phyloP scores from a whole-genome alignment of 352 stramenopile species.

The Phytopythium helicoides region DNA sequence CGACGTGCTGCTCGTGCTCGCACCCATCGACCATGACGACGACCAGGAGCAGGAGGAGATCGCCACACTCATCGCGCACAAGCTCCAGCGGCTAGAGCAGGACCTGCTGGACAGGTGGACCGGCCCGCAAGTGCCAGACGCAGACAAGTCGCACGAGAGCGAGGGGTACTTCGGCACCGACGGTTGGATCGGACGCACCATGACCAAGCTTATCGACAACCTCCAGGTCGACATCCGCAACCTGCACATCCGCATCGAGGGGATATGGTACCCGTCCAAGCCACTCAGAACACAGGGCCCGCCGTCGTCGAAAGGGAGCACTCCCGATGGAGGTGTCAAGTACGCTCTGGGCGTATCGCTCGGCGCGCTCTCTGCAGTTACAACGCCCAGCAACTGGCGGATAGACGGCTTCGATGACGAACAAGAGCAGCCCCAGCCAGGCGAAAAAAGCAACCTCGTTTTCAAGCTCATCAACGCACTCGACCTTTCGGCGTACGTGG shows the following conservation, averaged over 20 bases:
- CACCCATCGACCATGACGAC: conserved; percentile 69
- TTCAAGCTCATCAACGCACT: conserved; percentile 88
- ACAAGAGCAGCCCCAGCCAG: conserved; percentile 21
- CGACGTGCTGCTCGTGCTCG: conserved; percentile 81
- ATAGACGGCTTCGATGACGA: conserved; percentile 68
- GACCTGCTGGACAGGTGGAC: conserved; percentile 81
- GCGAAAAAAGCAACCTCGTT: conserved; percentile 60
- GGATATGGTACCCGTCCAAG: conserved; percentile 49
- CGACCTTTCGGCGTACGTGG: conserved; percentile 86
- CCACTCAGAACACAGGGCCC: conserved; percentile 19
- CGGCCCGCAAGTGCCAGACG: conserved; percentile 63
- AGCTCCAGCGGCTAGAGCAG: conserved; percentile 68
- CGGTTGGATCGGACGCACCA: conserved; percentile 84
- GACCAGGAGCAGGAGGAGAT: conserved; percentile 68
- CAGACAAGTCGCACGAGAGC: conserved; percentile 62
- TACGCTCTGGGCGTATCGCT: conserved; percentile 80
- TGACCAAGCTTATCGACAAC: conserved; percentile 91
- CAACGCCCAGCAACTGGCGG: conserved; percentile 82
- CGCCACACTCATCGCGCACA: conserved; percentile 49
- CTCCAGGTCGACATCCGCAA: conserved; percentile 88
- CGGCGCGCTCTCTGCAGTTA: conserved; percentile 81
- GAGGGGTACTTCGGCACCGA: conserved; percentile 89
- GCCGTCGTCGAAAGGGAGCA: conserved; percentile 4
- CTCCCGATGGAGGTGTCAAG: conserved; percentile 32
- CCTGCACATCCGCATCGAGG: conserved; percentile 84